Conservation (phyloP, 2,329 filamentous ascomycete species). For the Penicillium brasilianum region DNA sequence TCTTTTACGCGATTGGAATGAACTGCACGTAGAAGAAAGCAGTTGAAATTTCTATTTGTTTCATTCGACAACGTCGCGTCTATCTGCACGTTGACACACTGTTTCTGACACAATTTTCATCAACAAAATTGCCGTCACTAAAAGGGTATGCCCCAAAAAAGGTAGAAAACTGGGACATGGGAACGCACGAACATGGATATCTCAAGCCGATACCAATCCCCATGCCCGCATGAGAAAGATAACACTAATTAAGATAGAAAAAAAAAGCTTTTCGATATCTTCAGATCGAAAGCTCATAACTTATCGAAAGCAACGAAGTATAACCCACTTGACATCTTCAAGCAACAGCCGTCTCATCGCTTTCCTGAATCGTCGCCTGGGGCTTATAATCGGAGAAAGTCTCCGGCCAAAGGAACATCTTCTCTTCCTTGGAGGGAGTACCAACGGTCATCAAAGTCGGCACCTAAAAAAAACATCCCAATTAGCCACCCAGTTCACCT, state of each 20-base stretch:
- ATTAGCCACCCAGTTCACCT: conserved; percentile 7
- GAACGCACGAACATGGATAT: conserved; percentile 14
- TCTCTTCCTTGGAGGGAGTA: conserved; percentile 63
- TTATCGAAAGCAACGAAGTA: background rate
- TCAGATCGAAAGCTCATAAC: background rate
- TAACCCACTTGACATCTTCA: background rate
- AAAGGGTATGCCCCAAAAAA: background rate
- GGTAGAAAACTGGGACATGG: background rate
- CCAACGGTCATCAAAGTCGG: conserved; percentile 55
- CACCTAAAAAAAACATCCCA: conserved; percentile 32
- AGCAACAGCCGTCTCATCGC: conserved; percentile 5
- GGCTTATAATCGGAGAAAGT: conserved; percentile 57
- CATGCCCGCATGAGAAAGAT: conserved; percentile 12
- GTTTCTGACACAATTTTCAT: background rate
- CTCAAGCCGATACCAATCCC: conserved; percentile 11
- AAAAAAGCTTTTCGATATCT: background rate
- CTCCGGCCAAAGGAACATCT: conserved; percentile 68
- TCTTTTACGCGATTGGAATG: background rate
- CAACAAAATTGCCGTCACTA: background rate
- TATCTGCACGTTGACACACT: background rate
- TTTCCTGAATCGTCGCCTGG: conserved; percentile 25
- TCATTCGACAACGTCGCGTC: background rate
- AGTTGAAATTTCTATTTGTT: background rate
- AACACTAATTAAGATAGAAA: conserved; percentile 1
- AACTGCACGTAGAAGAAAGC: background rate